Evolutionary conservation across 352 stramenopile genomes (phyloP), one percentile per base, ranked within the genome.

Genomic region (Globisporangium barbulae): DNA sequence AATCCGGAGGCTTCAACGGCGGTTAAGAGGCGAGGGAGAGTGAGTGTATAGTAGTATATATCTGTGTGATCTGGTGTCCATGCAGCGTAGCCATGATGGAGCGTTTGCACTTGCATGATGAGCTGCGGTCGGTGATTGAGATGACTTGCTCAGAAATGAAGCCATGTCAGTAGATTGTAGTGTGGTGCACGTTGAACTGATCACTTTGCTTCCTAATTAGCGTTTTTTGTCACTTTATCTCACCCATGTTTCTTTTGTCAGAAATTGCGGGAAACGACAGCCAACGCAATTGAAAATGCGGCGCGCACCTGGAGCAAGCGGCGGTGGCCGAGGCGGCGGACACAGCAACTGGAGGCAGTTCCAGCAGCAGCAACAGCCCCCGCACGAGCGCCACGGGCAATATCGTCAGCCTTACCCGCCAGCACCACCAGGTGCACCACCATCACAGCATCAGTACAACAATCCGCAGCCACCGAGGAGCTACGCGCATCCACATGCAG

Each of bases 311-410:
- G 33, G 41, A 33, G 58, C 42, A 25, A 31, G 42, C 22, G 64
- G 71, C 17, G 53, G 64, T 17, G 63, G 68, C 22, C 53, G 39
- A 25, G 25, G 25, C 33, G 25, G 52, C 17, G 53, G 58, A 22
- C 58, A 55, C 47, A 53, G 54, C 52, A 71, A 74, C 30, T 83
- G 74, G 74, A 48, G 61, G 28, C 65, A 61, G 25, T 77, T 68
- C 61, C 76, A 80, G 52, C 75, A 74, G 53, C 73, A 71, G 15
- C 73, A 79, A 0, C 52, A 72, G 19, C 42, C 33, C 15, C 45
- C 33, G n/a, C 47, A 30, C 33, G 48, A 42, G n/a, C 59, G 39
- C 28, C 60, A 58, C 9, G n/a, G 10, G n/a, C 53, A 48, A 8
- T 59, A 59, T n/a, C n/a, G 33, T n/a, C 53, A 28, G 33, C 53